phyloP scores from a whole-genome alignment of 441 rosid species.

The Viola pubescens region DNA sequence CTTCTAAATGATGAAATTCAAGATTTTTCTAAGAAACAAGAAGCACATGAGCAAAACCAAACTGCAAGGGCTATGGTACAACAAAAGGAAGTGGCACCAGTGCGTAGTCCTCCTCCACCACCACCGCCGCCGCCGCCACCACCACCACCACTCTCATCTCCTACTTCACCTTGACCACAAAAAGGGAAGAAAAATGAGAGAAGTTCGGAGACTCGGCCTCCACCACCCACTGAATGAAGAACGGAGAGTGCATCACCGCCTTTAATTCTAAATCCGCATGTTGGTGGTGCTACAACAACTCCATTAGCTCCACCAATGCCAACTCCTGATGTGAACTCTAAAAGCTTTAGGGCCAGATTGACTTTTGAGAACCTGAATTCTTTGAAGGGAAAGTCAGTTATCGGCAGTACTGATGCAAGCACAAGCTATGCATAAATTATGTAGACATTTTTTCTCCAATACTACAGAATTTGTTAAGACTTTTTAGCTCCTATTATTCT shows the following conservation, averaged over 20 bases:
- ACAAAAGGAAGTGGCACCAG: constrained; percentile 18
- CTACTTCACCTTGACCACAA: neutral
- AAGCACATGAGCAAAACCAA: neutral
- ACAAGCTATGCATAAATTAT: neutral
- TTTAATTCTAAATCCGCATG: constrained; percentile 41
- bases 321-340: constrained; percentile 73
- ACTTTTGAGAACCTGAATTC: constrained; percentile 70
- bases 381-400: constrained; percentile 45
- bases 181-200: constrained; percentile 59
- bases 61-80: neutral
- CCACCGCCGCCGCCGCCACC: neutral
- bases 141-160: neutral
- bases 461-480: neutral
- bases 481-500: neutral
- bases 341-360: constrained; percentile 78
- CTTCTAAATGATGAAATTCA: constrained; percentile 19
- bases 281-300: neutral
- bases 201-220: constrained; percentile 49
- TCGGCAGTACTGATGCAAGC: constrained; percentile 33
- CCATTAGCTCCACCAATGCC: constrained; percentile 11
- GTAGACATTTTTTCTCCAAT: neutral
- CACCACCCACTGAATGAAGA: too few species aligned
- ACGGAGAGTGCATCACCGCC: constrained; percentile 45
- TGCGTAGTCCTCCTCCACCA: neutral
- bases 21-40: constrained; percentile 15